Evolutionary conservation across 2,329 filamentous ascomycete species (phyloP), one percentile per base, ranked within the genome.

Genomic region (Triangularia setosa): DNA sequence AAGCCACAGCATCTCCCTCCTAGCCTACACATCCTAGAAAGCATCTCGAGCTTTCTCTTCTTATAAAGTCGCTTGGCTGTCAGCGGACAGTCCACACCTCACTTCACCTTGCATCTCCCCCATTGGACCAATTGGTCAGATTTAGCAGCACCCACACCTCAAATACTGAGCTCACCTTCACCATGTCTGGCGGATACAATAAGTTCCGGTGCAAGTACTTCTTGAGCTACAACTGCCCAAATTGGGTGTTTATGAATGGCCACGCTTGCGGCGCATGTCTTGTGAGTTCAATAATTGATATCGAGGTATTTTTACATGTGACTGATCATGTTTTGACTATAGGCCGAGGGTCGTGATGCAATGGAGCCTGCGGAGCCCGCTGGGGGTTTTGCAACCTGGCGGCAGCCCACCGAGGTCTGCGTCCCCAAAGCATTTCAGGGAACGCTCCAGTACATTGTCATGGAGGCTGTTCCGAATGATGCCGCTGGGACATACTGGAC

Each of bases 191-290:
- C 58, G 78, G 79, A 53, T 80, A 75, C 64, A 82, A 81, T 72
- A 82, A 79, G 74, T 83, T 80, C 73, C 76, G 79, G 44, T 83
- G 81, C 77, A 83, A 82, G 71, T 80, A 83, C 75, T 83, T 80
- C 67, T 76, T 77, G 65, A 78, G 78, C 12, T 73, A 81, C 70
- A 77, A 82, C 70, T 83, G 81, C 72, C 74, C 73, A 2, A 78
- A 81, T 65, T 83, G 80, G 81, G 80, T 82, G 11, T 82, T 79
- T 68, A 77, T 81, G 53, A 81, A 82, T 67, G 75, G 79, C 65
- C 75, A 79, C 16, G 73, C 80, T 1, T 83, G 81, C 69, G 75
- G 79, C 27, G 73, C 74, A 63, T 83, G 81, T 69, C 74, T 79
- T 64, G 81, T 83, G 72, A 73, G 79, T 74, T 35, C 40, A 54